These are phyloP conservation scores for Monosporascus sp. DNA, from an alignment of 2,329 filamentous ascomycete genomes.

Conservation along the genomic window DNA sequence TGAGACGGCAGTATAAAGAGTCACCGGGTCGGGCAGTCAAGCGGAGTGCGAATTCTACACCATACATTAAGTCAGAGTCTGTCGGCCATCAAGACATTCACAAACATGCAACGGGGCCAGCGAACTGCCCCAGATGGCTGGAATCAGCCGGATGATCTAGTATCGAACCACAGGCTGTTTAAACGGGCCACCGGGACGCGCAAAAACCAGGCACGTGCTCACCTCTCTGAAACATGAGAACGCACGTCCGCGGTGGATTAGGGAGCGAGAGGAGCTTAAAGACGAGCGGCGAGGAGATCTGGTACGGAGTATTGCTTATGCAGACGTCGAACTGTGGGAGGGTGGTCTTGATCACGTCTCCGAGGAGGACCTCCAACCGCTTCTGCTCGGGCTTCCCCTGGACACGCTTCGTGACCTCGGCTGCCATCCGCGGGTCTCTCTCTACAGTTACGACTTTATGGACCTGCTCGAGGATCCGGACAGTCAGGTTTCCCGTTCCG, in stretches of 20 bases:
- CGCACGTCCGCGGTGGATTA: constrained; percentile 74
- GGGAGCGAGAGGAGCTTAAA: constrained; percentile 82
- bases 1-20: constrained; percentile 82
- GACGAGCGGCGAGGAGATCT: constrained; percentile 83
- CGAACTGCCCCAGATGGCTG: too few species aligned
- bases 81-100: background rate
- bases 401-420: constrained; percentile 89
- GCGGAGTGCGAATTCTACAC: constrained; percentile 75
- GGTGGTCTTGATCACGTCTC: constrained; percentile 88
- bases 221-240: constrained; percentile 88
- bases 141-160: too few species aligned
- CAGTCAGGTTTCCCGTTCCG: constrained; percentile 80
- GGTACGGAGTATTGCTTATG: constrained; percentile 70
- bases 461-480: constrained; percentile 77
- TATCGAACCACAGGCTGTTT: too few species aligned
- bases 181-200: too few species aligned
- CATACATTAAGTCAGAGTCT: constrained; percentile 24
- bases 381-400: constrained; percentile 83
- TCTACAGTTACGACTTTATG: constrained; percentile 81
- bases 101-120: too few species aligned
- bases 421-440: constrained; percentile 93
- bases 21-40: constrained; percentile 85
- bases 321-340: constrained; percentile 69
- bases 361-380: constrained; percentile 79
- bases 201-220: background rate